phyloP scores from a whole-genome alignment of 257 asterid genomes.

The Lycium ferocissimum region DNA sequence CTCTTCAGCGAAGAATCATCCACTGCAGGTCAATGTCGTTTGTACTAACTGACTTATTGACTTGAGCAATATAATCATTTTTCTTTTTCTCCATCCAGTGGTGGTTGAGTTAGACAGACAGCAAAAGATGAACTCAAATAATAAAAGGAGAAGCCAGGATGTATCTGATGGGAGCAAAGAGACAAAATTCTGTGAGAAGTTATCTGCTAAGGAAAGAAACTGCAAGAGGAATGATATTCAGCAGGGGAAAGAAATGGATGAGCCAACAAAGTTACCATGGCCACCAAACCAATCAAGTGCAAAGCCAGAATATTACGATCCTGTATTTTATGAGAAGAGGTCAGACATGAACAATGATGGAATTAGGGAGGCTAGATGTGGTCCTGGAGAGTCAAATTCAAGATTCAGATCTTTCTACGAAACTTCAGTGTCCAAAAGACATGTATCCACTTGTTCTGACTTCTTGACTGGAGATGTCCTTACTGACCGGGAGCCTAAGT shows the following conservation, averaged over 20 bases:
- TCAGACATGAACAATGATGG: conserved; percentile 20
- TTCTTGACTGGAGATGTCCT: conserved; percentile 19
- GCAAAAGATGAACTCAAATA: conserved; percentile 23
- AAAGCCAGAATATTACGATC: not conserved
- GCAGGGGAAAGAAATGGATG: not conserved
- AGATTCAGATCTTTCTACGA: conserved; percentile 14
- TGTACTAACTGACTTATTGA: not conserved
- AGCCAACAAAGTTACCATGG: conserved; percentile 20
- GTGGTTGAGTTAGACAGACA: conserved; percentile 23
- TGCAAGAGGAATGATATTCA: conserved; percentile 17
- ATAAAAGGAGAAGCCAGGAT: conserved; percentile 25
- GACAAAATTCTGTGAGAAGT: not conserved
- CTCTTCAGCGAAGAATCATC: conserved; percentile 27
- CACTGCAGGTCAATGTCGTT: conserved; percentile 23
- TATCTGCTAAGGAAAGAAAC: conserved; percentile 20
- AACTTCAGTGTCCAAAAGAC: conserved; percentile 15
- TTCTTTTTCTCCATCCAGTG: conserved; percentile 25
- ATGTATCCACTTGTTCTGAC: conserved; percentile 20
- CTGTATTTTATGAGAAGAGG: conserved; percentile 22
- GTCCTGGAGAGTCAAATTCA: conserved; percentile 5
- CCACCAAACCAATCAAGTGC: conserved; percentile 9
- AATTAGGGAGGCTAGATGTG: conserved; percentile 5
- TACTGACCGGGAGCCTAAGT: conserved; percentile 22
- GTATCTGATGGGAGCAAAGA: conserved; percentile 13
- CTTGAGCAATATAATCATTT: conserved; percentile 25